A percentile compares a stretch with the other conserved stretches of the same genome.
These are phyloP conservation scores for Cladosporium phlei DNA, from an alignment of 2,329 filamentous ascomycete species.

Conservation along the genomic window DNA sequence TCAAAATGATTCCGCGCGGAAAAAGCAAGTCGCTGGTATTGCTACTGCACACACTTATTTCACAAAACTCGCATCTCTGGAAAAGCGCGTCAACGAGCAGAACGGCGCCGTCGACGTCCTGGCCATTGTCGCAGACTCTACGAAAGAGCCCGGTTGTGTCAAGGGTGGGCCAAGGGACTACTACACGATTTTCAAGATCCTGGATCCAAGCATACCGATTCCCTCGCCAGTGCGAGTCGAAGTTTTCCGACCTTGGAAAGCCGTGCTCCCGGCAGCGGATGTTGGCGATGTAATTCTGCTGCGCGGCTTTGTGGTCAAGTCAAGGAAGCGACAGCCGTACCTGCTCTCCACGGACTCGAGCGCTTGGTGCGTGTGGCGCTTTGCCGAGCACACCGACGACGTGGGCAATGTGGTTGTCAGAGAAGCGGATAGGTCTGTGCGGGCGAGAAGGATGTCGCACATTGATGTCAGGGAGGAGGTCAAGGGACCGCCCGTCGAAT, in stretches of 20 bases:
- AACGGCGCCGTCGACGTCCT: slow-evolving; percentile 45
- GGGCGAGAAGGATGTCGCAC: slow-evolving; percentile 22
- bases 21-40: not conserved
- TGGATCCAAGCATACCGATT: slow-evolving; percentile 32
- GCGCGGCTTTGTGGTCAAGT: slow-evolving; percentile 40
- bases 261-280: slow-evolving; percentile 37
- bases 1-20: slow-evolving; percentile 35
- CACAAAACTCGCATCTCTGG: slow-evolving; percentile 38
- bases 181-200: slow-evolving; percentile 39
- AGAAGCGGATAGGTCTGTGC: slow-evolving; percentile 19
- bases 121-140: slow-evolving; percentile 37
- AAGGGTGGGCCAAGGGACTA: slow-evolving; percentile 41
- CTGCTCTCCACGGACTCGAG: slow-evolving; percentile 41
- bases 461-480: slow-evolving; percentile 36
- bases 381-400: slow-evolving; percentile 13
- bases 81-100: slow-evolving; percentile 37
- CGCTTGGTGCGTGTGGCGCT: slow-evolving; percentile 46
- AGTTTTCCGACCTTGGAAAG: slow-evolving; percentile 41
- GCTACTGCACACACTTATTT: slow-evolving; percentile 38
- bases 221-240: slow-evolving; percentile 30
- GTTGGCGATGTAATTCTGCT: slow-evolving; percentile 43
- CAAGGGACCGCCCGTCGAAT: slow-evolving; percentile 43
- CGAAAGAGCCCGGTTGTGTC: slow-evolving; percentile 34
- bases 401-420: slow-evolving; percentile 19
- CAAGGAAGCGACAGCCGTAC: slow-evolving; percentile 32